phyloP scores from a whole-genome alignment of 768 basidiomycete species.

The Trametes cinnabarina region DNA sequence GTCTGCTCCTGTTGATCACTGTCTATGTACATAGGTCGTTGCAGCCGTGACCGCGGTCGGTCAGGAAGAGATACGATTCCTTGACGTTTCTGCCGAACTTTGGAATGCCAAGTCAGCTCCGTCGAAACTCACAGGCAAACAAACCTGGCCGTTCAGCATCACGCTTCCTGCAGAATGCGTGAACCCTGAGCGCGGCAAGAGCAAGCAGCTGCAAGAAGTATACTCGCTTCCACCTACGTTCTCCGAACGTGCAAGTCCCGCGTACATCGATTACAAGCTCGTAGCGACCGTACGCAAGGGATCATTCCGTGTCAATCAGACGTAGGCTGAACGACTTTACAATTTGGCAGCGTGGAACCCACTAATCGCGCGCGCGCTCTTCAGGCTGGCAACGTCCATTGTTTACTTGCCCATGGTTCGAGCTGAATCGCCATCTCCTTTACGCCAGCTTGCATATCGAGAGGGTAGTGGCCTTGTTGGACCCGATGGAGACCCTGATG shows the following conservation, averaged over 20 bases:
- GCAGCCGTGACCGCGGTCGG: conserved; percentile 53
- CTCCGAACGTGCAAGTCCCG: conserved; percentile 52
- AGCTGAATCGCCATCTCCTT: conserved; percentile 35
- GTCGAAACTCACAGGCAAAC: conserved; percentile 43
- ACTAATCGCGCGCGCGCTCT: neutral
- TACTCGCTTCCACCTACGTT: conserved; percentile 53
- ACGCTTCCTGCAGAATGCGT: conserved; percentile 43
- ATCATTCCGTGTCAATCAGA: conserved; percentile 48
- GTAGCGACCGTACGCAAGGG: conserved; percentile 49
- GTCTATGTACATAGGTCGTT: conserved; percentile 34
- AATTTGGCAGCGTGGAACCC: neutral
- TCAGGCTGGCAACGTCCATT: conserved; percentile 30
- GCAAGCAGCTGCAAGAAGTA: conserved; percentile 29
- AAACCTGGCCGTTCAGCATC: conserved; percentile 49
- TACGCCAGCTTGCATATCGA: conserved; percentile 38
- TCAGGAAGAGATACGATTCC: conserved; percentile 51
- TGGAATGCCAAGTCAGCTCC: conserved; percentile 36
- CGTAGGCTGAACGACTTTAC: conserved; percentile 33
- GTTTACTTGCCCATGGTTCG: conserved; percentile 34
- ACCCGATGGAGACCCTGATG: conserved; percentile 41
- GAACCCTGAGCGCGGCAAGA: conserved; percentile 36
- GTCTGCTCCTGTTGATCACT: neutral
- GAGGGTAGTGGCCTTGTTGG: conserved; percentile 34
- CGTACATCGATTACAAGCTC: conserved; percentile 56
- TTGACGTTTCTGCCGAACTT: conserved; percentile 41